These are phyloP conservation scores for Harrya chromipes DNA, from an alignment of 768 basidiomycete species.

Conservation along the genomic window DNA sequence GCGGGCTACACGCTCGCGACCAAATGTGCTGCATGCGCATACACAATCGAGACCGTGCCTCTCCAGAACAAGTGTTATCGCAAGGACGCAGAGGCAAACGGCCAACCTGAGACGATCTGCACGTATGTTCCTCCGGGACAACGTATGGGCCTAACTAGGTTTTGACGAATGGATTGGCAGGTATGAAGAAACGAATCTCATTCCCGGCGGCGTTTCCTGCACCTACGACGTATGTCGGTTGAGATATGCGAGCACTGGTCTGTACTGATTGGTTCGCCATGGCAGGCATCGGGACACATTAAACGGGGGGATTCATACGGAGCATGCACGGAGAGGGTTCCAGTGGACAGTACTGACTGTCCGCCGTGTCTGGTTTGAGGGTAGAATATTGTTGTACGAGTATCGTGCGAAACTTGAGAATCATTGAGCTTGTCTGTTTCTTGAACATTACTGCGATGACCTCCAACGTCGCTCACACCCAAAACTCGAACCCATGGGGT, in stretches of 20 bases:
- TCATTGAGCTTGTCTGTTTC: too few relatives aligned
- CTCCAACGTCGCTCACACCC: constrained; percentile 36
- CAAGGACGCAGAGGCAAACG: neutral
- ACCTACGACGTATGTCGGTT: neutral
- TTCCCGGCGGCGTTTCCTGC: neutral
- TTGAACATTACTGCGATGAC: constrained; percentile 14
- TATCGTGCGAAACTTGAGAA: constrained; percentile 7
- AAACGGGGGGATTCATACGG: too few relatives aligned
- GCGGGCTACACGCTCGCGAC: neutral
- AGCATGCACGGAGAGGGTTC: too few relatives aligned
- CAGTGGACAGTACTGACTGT: too few relatives aligned
- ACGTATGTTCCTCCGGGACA: neutral
- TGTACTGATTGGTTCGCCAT: too few relatives aligned
- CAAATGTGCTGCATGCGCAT: neutral
- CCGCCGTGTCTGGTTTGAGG: too few relatives aligned
- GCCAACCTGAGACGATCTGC: neutral
- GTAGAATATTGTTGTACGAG: too few relatives aligned
- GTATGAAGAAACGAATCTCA: neutral
- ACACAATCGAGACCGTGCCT: neutral
- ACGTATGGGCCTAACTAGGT: too few relatives aligned
- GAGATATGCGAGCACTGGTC: too few relatives aligned
- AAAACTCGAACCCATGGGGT: constrained; percentile 52
- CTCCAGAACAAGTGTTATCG: neutral
- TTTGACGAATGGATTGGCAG: neutral
- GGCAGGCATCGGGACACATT: too few relatives aligned